phyloP scores from a whole-genome alignment of 2,329 filamentous ascomycete species.

The Sporothrix protearum region DNA sequence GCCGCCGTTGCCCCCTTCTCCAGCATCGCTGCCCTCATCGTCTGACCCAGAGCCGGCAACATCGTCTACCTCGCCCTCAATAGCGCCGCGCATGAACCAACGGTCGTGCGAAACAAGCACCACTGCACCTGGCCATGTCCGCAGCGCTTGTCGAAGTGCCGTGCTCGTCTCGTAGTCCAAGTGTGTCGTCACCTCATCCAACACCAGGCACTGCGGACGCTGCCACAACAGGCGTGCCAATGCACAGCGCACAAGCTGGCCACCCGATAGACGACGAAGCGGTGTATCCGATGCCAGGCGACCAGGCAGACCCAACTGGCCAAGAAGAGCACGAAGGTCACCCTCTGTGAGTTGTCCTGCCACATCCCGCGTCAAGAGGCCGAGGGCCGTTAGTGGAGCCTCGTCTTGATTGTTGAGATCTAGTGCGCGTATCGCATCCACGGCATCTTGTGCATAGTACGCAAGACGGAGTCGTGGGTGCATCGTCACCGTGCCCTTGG shows the following conservation, averaged over 20 bases:
- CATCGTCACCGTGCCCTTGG: conserved; percentile 46
- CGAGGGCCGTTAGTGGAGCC: conserved; percentile 59
- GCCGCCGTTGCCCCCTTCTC: conserved; percentile 45
- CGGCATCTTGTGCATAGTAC: conserved; percentile 77
- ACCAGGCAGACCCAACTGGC: conserved; percentile 66
- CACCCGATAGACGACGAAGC: conserved; percentile 69
- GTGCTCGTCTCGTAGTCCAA: conserved; percentile 78
- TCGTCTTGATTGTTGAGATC: conserved; percentile 40
- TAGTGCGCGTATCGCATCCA: conserved; percentile 61
- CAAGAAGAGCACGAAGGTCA: conserved; percentile 62
- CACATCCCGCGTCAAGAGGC: conserved; percentile 56
- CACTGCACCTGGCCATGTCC: conserved; percentile 68
- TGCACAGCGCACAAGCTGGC: conserved; percentile 66
- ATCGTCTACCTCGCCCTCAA: conserved; percentile 57
- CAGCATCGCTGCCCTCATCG: conserved; percentile 46
- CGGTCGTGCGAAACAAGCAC: conserved; percentile 78
- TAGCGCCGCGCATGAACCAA: conserved; percentile 71
- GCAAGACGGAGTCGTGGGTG: conserved; percentile 65
- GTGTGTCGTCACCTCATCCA: conserved; percentile 83
- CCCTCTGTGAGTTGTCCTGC: conserved; percentile 59
- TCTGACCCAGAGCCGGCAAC: conserved; percentile 39
- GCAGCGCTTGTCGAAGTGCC: conserved; percentile 64
- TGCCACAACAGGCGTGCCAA: conserved; percentile 66
- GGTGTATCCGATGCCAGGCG: conserved; percentile 70
- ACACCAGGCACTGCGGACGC: conserved; percentile 66